These are phyloP conservation scores for Asterionellopsis glacialis DNA, from an alignment of 108 stramenopile species.

Conservation along the genomic window DNA sequence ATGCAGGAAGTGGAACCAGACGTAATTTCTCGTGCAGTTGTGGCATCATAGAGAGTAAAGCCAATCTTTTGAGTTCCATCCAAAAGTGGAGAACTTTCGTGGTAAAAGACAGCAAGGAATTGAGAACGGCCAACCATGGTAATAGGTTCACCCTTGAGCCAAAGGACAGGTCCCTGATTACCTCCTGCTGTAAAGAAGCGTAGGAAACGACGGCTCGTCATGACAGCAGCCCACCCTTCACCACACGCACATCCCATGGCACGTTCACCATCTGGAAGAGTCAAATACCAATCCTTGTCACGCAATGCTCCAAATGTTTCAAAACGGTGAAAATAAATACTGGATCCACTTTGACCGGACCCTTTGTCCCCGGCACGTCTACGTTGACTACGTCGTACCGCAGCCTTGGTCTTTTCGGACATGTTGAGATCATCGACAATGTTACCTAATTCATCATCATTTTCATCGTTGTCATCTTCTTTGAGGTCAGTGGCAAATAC, in stretches of 20 bases:
- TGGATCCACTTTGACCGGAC: slow-evolving; percentile 46
- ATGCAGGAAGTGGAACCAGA: slow-evolving; percentile 59
- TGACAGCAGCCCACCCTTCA: slow-evolving; percentile 67
- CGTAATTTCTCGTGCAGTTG: slow-evolving; percentile 35
- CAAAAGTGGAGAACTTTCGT: slow-evolving; percentile 44
- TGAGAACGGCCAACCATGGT: slow-evolving; percentile 70
- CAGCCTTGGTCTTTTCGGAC: slow-evolving; percentile 45
- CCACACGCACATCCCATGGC: slow-evolving; percentile 75
- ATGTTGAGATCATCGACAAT: slow-evolving; percentile 36
- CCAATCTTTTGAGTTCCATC: slow-evolving; percentile 82
- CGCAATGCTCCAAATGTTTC: slow-evolving; percentile 59
- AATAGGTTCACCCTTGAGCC: slow-evolving; percentile 75
- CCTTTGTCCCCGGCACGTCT: slow-evolving; percentile 15
- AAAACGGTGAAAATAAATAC: slow-evolving; percentile 76
- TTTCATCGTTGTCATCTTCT: slow-evolving; percentile 53
- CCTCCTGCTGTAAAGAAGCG: slow-evolving; percentile 71
- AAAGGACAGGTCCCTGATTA: slow-evolving; percentile 63
- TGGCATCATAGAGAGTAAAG: slow-evolving; percentile 63
- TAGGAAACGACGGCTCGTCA: slow-evolving; percentile 71
- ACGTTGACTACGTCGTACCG: slow-evolving; percentile 33
- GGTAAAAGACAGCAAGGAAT: slow-evolving; percentile 70
- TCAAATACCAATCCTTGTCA: slow-evolving; percentile 79
- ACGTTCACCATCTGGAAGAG: slow-evolving; percentile 71
- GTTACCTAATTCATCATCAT: slow-evolving; percentile 31
- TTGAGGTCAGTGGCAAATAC: slow-evolving; percentile 71